A percentile compares a stretch with the other conserved stretches of the same genome.
Conservation (phyloP, 2,329 filamentous ascomycete genomes). For the Diplodia scrobiculata region DNA sequence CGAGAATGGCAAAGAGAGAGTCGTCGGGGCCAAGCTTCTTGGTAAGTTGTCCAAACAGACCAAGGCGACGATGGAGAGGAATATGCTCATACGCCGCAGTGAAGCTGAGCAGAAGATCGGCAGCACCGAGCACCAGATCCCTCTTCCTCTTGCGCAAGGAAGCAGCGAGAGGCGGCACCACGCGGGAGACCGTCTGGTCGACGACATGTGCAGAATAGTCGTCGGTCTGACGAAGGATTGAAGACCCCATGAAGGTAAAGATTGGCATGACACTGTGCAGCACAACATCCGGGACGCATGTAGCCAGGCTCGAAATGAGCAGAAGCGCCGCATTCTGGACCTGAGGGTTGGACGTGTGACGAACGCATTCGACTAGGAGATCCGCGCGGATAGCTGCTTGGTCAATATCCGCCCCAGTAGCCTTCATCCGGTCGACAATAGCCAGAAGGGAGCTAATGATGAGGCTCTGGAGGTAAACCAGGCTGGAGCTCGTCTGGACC, state of each 20-base stretch:
- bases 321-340: slow-evolving; percentile 91
- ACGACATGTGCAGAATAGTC: slow-evolving; percentile 97
- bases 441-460: slow-evolving; percentile 78
- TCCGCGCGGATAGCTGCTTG: slow-evolving; percentile 81
- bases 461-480: slow-evolving; percentile 86
- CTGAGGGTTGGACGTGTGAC: slow-evolving; percentile 85
- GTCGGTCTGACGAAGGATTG: slow-evolving; percentile 86
- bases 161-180: slow-evolving; percentile 86
- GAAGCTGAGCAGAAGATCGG: slow-evolving; percentile 91
- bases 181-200: slow-evolving; percentile 85
- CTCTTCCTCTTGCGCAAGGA: slow-evolving; percentile 78
- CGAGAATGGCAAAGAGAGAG: slow-evolving; percentile 82
- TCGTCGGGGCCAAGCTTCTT: slow-evolving; percentile 83
- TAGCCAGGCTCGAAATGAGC: slow-evolving; percentile 81
- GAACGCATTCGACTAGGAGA: slow-evolving; percentile 88
- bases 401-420: slow-evolving; percentile 64
- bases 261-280: slow-evolving; percentile 98
- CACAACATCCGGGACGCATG: slow-evolving; percentile 84
- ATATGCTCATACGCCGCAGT: slow-evolving; percentile 96
- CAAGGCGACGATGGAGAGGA: slow-evolving; percentile 78
- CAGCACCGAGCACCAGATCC: slow-evolving; percentile 76
- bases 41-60: slow-evolving; percentile 80
- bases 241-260: slow-evolving; percentile 96
- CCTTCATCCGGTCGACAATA: slow-evolving; percentile 77
- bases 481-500: slow-evolving; percentile 76